Conservation (phyloP, 768 basidiomycete species). For the Mycena leptocephala region DNA sequence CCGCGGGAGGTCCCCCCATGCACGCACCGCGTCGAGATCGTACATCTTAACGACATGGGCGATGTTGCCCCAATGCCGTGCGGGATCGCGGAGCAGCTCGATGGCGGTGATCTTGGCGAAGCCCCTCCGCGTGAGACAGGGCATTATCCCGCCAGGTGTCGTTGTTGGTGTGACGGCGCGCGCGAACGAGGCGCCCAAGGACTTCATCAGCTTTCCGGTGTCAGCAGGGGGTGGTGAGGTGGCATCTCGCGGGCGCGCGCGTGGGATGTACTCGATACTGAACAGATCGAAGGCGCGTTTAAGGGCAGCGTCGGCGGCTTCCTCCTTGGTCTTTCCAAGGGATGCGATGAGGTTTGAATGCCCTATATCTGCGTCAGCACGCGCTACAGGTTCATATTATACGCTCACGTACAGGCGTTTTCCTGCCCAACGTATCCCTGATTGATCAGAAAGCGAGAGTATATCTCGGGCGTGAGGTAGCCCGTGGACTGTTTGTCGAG, state of each 20-base stretch:
- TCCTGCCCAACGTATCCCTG: conserved; percentile 26
- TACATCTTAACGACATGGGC: not conserved
- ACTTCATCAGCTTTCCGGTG: not conserved
- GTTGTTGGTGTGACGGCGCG: not conserved
- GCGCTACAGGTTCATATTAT: not conserved
- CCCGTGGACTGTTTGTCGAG: conserved; percentile 25
- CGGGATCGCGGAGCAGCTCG: conserved; percentile 20
- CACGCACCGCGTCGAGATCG: not conserved
- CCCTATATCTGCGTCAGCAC: not conserved
- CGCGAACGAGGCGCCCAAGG: too few relatives aligned
- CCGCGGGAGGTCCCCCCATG: not conserved
- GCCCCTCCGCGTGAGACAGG: conserved; percentile 24
- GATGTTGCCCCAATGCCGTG: conserved; percentile 19
- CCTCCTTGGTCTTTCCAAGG: conserved; percentile 27
- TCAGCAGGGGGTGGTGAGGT: not conserved
- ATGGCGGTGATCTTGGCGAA: conserved; percentile 27
- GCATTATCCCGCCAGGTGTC: conserved; percentile 47
- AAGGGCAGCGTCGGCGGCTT: conserved; percentile 30
- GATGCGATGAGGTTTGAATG: conserved; percentile 10
- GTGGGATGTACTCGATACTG: conserved; percentile 30
- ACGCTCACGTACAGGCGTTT: conserved; percentile 22
- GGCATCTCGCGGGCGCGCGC: conserved; percentile 2
- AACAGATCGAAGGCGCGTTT: conserved; percentile 33
- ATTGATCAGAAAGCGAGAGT: conserved; percentile 33
- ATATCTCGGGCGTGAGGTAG: conserved; percentile 30